Evolutionary conservation across 176 grass and related monocot species (phyloP).

Genomic region (Carex scoparia): DNA sequence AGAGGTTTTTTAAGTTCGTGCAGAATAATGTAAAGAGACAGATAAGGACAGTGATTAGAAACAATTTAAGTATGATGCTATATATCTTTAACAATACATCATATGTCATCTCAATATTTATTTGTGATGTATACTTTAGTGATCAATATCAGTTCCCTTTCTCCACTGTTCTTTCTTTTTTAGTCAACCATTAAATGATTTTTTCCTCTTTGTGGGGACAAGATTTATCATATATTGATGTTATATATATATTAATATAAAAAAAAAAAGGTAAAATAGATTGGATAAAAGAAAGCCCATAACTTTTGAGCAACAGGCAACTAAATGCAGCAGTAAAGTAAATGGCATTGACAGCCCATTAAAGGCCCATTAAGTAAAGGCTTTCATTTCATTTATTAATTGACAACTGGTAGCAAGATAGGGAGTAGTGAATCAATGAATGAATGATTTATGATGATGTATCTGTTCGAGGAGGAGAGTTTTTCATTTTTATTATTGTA

Average conservation of each 20-base stretch:
- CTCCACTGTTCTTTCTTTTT: background rate
- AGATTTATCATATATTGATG: background rate
- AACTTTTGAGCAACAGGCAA: slow-evolving; percentile 5
- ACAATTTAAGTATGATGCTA: background rate
- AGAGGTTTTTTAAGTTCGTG: slow-evolving; percentile 20
- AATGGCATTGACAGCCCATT: slow-evolving; percentile 27
- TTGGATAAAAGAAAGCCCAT: slow-evolving; percentile 10
- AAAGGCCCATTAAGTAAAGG: slow-evolving; percentile 34
- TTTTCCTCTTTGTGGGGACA: background rate
- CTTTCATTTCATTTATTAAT: slow-evolving; percentile 22
- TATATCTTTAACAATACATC: background rate
- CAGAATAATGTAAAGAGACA: slow-evolving; percentile 20
- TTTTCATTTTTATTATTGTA: slow-evolving; percentile 2
- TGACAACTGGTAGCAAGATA: background rate
- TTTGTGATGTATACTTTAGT: slow-evolving; percentile 10
- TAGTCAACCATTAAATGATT: background rate
- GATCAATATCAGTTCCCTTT: background rate
- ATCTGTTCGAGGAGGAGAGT: background rate
- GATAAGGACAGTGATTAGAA: slow-evolving; percentile 7
- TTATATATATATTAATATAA: background rate
- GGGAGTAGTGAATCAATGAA: slow-evolving; percentile 11
- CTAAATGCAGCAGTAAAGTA: slow-evolving; percentile 26
- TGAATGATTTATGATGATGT: slow-evolving; percentile 13
- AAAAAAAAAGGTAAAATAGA: background rate
- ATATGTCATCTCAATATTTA: slow-evolving; percentile 2